Evolutionary conservation across 805 yeast genomes (phyloP).

Genomic region (Candida verbasci): DNA sequence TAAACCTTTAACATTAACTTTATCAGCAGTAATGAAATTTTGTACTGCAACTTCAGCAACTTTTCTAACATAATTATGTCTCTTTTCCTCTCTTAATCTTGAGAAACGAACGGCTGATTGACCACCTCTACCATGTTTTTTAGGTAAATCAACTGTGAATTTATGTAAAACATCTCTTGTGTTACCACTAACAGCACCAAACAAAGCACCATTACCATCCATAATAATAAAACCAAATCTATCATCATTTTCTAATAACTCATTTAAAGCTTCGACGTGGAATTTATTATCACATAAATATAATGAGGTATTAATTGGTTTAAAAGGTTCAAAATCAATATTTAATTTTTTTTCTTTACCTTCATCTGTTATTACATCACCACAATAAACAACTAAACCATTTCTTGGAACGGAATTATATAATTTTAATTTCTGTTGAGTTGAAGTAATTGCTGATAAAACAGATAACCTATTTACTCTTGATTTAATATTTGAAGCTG

Average conservation of each 20-base stretch:
- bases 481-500: constrained; percentile 96
- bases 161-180: constrained; percentile 95
- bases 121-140: constrained; percentile 99
- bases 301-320: constrained; percentile 94
- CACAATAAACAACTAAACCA: constrained; percentile 96
- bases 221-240: constrained; percentile 95
- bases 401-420: constrained; percentile 88
- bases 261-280: constrained; percentile 95
- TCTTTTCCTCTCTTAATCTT: constrained; percentile 97
- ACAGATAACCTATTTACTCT: constrained; percentile 96
- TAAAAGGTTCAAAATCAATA: constrained; percentile 97
- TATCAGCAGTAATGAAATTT: constrained; percentile 91
- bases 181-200: constrained; percentile 94
- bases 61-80: constrained; percentile 97
- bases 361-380: constrained; percentile 95
- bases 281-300: constrained; percentile 97
- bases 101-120: constrained; percentile 99
- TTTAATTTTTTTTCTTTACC: constrained; percentile 97
- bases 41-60: constrained; percentile 98
- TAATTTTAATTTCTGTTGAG: constrained; percentile 92
- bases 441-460: constrained; percentile 93
- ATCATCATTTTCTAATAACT: constrained; percentile 91
- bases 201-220: constrained; percentile 99
- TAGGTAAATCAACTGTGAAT: constrained; percentile 94
- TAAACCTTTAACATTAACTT: constrained; percentile 89